A percentile compares a stretch with the other conserved stretches of the same genome.
Evolutionary conservation across 331 rosid genomes (phyloP).

Genomic region (Acacia pycnantha): DNA sequence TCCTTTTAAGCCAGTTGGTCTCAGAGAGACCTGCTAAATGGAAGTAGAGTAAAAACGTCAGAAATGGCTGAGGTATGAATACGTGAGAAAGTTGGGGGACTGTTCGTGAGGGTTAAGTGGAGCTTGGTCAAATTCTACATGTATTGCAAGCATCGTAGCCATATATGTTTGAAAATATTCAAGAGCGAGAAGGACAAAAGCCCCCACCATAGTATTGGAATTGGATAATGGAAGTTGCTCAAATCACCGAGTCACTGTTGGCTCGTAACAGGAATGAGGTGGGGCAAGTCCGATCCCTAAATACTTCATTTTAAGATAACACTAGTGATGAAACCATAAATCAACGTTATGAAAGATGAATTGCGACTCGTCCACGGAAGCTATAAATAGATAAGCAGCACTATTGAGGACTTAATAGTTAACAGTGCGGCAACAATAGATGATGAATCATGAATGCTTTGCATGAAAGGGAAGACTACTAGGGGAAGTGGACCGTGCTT

Average conservation of each 20-base stretch:
- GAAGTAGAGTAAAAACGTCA: constrained; percentile 26
- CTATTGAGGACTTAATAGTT: background rate
- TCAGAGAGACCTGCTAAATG: constrained; percentile 18
- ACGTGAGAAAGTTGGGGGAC: constrained; percentile 15
- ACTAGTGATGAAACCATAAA: background rate
- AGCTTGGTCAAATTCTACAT: constrained; percentile 29
- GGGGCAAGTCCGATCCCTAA: too few relatives aligned
- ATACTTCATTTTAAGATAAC: too few relatives aligned
- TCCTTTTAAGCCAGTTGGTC: background rate
- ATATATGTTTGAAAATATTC: background rate
- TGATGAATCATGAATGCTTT: background rate
- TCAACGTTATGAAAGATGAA: background rate
- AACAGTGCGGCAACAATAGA: background rate
- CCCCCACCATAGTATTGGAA: background rate
- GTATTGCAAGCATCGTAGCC: background rate
- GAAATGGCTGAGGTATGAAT: constrained; percentile 12
- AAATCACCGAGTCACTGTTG: background rate
- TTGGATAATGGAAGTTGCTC: background rate
- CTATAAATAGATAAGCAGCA: too few relatives aligned
- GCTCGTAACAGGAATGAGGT: background rate
- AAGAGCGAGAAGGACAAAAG: background rate
- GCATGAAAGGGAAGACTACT: background rate
- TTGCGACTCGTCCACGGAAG: too few relatives aligned
- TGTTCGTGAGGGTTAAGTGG: constrained; percentile 21
- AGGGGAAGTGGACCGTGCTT: background rate